phyloP scores from a whole-genome alignment of 2,329 filamentous ascomycete genomes.

The Cladosporium sp. region DNA sequence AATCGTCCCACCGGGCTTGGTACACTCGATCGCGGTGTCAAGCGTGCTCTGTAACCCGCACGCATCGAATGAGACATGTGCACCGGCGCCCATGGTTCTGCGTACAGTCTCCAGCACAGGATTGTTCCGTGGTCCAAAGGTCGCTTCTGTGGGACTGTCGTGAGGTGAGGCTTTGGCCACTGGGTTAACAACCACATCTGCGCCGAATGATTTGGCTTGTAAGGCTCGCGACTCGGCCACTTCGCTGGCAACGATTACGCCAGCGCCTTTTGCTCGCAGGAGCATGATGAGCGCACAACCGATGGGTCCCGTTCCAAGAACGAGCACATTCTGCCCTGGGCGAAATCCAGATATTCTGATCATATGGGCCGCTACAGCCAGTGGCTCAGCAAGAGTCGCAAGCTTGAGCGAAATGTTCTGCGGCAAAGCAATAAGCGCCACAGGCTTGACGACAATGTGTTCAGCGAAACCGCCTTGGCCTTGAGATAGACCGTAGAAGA shows the following conservation, averaged over 20 bases:
- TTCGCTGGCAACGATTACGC: slow-evolving; percentile 24
- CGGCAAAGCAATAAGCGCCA: slow-evolving; percentile 22
- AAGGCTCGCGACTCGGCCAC: slow-evolving; percentile 17
- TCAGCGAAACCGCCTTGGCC: slow-evolving; percentile 38
- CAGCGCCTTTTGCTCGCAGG: slow-evolving; percentile 21
- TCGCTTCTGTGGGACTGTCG: slow-evolving; percentile 8
- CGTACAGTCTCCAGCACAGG: slow-evolving; percentile 14
- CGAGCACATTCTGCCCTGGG: slow-evolving; percentile 23
- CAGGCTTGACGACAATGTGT: slow-evolving; percentile 26
- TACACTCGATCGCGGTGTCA: slow-evolving; percentile 19
- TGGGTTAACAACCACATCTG: slow-evolving; percentile 23
- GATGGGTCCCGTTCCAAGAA: slow-evolving; percentile 25
- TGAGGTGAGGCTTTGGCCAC: background rate
- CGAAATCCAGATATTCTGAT: slow-evolving; percentile 13
- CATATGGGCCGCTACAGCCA: slow-evolving; percentile 25
- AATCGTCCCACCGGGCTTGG: slow-evolving; percentile 26
- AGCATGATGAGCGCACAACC: slow-evolving; percentile 24
- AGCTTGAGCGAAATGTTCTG: slow-evolving; percentile 21
- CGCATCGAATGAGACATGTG: slow-evolving; percentile 26
- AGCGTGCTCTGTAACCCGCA: slow-evolving; percentile 23
- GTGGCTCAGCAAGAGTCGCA: slow-evolving; percentile 25
- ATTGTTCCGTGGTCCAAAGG: background rate
- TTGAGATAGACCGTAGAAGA: slow-evolving; percentile 19
- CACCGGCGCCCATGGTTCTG: slow-evolving; percentile 22
- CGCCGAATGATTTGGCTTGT: slow-evolving; percentile 23